A percentile compares a stretch with the other conserved stretches of the same genome.
phyloP scores from a whole-genome alignment of 805 yeast genomes.

The Yarrowia divulgata region DNA sequence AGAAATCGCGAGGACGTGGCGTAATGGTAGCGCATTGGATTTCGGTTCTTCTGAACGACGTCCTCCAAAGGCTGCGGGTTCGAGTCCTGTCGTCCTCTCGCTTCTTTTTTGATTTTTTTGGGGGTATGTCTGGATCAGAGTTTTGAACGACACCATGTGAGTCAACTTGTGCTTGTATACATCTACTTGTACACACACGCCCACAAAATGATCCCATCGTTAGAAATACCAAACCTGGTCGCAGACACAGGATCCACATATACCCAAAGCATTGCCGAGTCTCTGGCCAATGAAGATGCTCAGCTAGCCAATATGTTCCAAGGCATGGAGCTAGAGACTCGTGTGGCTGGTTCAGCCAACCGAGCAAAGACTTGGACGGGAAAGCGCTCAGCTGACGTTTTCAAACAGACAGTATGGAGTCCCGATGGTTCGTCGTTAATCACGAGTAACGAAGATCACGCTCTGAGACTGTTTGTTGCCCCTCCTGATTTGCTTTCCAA shows the following conservation, averaged over 20 bases:
- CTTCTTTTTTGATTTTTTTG: background rate
- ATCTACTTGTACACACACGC: background rate
- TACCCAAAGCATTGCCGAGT: slow-evolving; percentile 24
- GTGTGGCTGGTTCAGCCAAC: slow-evolving; percentile 18
- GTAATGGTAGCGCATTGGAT: slow-evolving; percentile 39
- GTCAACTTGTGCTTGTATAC: background rate
- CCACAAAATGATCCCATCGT: slow-evolving; percentile 1
- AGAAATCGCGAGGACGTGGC: slow-evolving; percentile 24
- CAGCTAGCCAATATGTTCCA: slow-evolving; percentile 14
- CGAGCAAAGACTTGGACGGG: slow-evolving; percentile 9
- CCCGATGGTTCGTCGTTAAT: slow-evolving; percentile 45
- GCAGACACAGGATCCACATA: slow-evolving; percentile 32
- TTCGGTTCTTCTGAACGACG: slow-evolving; percentile 38
- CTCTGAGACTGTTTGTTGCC: slow-evolving; percentile 42
- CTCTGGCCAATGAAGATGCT: slow-evolving; percentile 28
- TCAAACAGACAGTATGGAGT: slow-evolving; percentile 43
- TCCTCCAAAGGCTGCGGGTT: slow-evolving; percentile 39
- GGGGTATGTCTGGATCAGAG: background rate
- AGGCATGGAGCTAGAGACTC: slow-evolving; percentile 27
- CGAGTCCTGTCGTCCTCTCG: slow-evolving; percentile 38
- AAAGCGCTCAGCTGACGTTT: slow-evolving; percentile 26
- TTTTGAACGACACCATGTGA: background rate
- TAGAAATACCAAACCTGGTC: slow-evolving; percentile 16
- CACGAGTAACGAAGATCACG: slow-evolving; percentile 43
- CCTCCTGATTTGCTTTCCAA: slow-evolving; percentile 43